Evolutionary conservation across 2,329 filamentous ascomycete genomes (phyloP).

Genomic region (Curvularia lunata): DNA sequence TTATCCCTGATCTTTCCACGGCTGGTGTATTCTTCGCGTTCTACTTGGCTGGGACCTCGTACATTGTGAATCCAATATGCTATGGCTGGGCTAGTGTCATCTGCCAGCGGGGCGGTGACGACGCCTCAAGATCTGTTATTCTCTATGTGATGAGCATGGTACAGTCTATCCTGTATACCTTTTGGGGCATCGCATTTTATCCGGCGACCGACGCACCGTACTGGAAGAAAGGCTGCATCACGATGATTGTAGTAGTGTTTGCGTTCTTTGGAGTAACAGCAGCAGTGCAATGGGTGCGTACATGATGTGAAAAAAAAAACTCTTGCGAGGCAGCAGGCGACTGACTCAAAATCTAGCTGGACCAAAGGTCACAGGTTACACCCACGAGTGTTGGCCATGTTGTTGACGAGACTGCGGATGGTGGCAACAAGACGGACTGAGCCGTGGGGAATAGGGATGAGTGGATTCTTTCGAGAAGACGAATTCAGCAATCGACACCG

Average conservation of each 20-base stretch:
- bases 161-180: conserved; percentile 52
- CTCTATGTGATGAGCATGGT: conserved; percentile 53
- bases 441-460: background rate
- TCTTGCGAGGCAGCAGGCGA: background rate
- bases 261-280: conserved; percentile 34
- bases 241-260: conserved; percentile 44
- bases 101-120: conserved; percentile 49
- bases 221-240: conserved; percentile 50
- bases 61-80: conserved; percentile 51
- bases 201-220: conserved; percentile 54
- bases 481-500: background rate
- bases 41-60: conserved; percentile 50
- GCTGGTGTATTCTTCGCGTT: conserved; percentile 48
- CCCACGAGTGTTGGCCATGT: background rate
- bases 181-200: conserved; percentile 56
- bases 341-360: conserved; percentile 1
- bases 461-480: too few species aligned
- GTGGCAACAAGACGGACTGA: conserved; percentile 1
- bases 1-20: conserved; percentile 42
- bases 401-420: background rate
- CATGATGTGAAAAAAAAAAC: accelerated
- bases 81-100: conserved; percentile 53
- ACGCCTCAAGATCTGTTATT: conserved; percentile 51
- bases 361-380: conserved; percentile 3
- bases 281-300: conserved; percentile 33